Conservation (phyloP, 345 rosid genomes). For the Boechera retrofracta region DNA sequence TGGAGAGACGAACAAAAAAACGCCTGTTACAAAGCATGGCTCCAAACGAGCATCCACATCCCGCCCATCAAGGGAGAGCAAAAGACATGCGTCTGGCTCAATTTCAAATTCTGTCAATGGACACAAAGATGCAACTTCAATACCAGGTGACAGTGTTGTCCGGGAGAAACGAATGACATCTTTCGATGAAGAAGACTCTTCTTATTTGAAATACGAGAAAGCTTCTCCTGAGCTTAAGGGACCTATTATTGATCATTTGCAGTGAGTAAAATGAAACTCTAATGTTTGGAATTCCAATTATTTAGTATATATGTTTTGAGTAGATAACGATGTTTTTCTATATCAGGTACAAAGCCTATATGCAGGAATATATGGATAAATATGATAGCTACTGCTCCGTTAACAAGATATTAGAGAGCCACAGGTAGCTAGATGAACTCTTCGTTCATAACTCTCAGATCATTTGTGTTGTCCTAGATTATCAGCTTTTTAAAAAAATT, state of each 20-base stretch:
- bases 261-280: slow-evolving; percentile 61
- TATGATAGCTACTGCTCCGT: slow-evolving; percentile 74
- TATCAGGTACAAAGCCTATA: slow-evolving; percentile 77
- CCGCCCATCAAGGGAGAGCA: slow-evolving; percentile 57
- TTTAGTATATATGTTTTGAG: slow-evolving; percentile 14
- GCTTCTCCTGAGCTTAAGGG: slow-evolving; percentile 82
- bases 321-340: slow-evolving; percentile 18
- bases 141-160: slow-evolving; percentile 53
- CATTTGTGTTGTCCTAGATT: slow-evolving; percentile 9
- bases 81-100: slow-evolving; percentile 48
- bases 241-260: slow-evolving; percentile 69
- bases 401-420: slow-evolving; percentile 69
- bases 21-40: slow-evolving; percentile 50
- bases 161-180: slow-evolving; percentile 58
- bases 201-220: slow-evolving; percentile 80
- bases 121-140: slow-evolving; percentile 51
- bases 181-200: slow-evolving; percentile 64
- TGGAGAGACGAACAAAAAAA: slow-evolving; percentile 71
- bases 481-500: not conserved
- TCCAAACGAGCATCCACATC: slow-evolving; percentile 58
- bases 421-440: slow-evolving; percentile 62
- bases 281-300: slow-evolving; percentile 6
- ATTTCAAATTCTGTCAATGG: slow-evolving; percentile 50
- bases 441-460: slow-evolving; percentile 20
- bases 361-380: slow-evolving; percentile 81